phyloP scores from a whole-genome alignment of 805 yeast species.

The Hanseniaspora jakobsenii region DNA sequence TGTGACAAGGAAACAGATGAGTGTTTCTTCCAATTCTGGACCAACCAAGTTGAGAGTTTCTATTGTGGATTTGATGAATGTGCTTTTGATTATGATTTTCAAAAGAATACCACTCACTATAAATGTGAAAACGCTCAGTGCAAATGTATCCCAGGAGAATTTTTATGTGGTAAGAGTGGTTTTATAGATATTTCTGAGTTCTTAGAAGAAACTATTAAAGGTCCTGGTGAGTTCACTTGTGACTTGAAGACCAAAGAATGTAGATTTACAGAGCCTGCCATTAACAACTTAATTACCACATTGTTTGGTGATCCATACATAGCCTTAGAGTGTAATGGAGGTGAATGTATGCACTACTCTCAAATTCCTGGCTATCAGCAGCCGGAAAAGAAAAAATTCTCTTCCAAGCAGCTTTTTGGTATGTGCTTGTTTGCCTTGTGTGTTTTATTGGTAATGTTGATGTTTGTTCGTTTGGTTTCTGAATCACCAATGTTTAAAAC shows the following conservation, averaged over 20 bases:
- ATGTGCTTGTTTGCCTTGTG: constrained; percentile 33
- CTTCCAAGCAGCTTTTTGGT: constrained; percentile 37
- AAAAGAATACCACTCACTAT: constrained; percentile 58
- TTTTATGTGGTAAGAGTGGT: constrained; percentile 89
- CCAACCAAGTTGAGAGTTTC: constrained; percentile 77
- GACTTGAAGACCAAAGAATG: constrained; percentile 52
- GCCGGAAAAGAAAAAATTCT: constrained; percentile 29
- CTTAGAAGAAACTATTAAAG: constrained; percentile 73
- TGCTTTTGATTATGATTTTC: constrained; percentile 50
- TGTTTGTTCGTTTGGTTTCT: constrained; percentile 37
- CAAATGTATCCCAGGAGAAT: constrained; percentile 79
- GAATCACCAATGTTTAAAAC: constrained; percentile 53
- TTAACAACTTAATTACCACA: constrained; percentile 79
- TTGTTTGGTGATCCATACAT: constrained; percentile 94
- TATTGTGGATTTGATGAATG: constrained; percentile 77
- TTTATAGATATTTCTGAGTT: constrained; percentile 92
- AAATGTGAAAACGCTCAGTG: constrained; percentile 70
- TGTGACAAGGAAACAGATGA: constrained; percentile 54
- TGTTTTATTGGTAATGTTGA: constrained; percentile 28
- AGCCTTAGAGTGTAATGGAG: constrained; percentile 65
- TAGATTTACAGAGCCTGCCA: constrained; percentile 82
- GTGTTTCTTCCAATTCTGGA: constrained; percentile 95
- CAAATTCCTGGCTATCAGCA: constrained; percentile 74
- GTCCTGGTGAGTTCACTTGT: constrained; percentile 89
- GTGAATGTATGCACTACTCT: constrained; percentile 86